Evolutionary conservation across 148 eudicot species (phyloP).

Genomic region (Chenopodium formosanum): DNA sequence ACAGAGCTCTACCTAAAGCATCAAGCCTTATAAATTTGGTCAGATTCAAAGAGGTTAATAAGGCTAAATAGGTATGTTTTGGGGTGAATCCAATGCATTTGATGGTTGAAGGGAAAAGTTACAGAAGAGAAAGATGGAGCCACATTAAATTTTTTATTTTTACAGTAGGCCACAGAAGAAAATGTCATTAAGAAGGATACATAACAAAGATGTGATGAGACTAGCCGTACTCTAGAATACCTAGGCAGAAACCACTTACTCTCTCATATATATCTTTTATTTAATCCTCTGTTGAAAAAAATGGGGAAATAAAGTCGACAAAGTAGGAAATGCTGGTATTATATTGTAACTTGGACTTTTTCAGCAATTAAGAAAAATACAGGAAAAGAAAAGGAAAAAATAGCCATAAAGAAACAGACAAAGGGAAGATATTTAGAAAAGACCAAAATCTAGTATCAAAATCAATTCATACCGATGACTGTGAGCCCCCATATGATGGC

Average conservation of each 20-base stretch:
- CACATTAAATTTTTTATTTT: not conserved
- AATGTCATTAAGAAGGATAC: too few species aligned
- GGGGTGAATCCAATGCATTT: not conserved
- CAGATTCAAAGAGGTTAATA: not conserved
- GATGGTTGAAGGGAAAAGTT: not conserved
- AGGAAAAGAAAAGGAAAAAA: not conserved
- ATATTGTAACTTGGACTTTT: not conserved
- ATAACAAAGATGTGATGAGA: not conserved
- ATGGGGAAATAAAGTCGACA: not conserved
- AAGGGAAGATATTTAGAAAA: not conserved
- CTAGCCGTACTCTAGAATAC: not conserved
- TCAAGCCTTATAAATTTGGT: not conserved
- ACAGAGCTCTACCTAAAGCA: not conserved
- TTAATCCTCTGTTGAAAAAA: not conserved
- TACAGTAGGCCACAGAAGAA: not conserved
- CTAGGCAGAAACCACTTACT: not conserved
- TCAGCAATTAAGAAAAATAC: not conserved
- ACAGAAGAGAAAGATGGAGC: not conserved
- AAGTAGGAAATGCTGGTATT: not conserved
- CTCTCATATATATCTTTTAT: not conserved
- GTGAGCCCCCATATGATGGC: conserved; percentile 70
- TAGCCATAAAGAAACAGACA: not conserved
- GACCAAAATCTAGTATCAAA: not conserved
- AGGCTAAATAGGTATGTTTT: not conserved
- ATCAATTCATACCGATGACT: conserved; percentile 49